Conservation (phyloP, 495 filamentous ascomycete genomes). For the Podospora sp. region DNA sequence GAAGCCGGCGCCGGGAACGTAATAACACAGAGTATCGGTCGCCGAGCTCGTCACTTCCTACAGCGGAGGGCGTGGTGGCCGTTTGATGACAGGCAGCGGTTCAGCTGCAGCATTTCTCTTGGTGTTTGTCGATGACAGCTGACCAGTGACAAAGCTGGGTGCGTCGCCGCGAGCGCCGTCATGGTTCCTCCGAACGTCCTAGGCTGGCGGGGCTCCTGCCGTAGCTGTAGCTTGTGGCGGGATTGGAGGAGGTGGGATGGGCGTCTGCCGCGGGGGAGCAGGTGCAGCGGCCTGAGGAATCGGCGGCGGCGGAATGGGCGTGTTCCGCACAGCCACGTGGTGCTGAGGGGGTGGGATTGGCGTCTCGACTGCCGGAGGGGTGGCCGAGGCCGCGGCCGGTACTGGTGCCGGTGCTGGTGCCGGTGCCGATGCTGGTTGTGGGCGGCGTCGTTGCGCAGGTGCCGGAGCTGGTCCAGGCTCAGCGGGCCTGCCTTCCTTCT, state of each 20-base stretch:
- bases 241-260: conserved; percentile 34
- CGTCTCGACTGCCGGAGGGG: neutral
- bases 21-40: neutral
- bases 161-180: too few relatives aligned
- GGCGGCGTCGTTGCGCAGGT: neutral
- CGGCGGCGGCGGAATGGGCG: conserved; percentile 35
- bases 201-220: neutral
- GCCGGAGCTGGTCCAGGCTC: conserved; percentile 20
- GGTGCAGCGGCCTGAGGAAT: conserved; percentile 25
- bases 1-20: neutral
- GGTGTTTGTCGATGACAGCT: too few relatives aligned
- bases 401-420: conserved; percentile 11
- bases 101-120: too few relatives aligned
- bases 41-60: neutral
- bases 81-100: neutral
- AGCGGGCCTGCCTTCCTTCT: conserved; percentile 36
- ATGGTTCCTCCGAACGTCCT: neutral
- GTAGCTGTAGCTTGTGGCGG: neutral
- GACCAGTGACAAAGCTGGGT: too few relatives aligned
- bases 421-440: conserved; percentile 1
- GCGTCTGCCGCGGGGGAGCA: conserved; percentile 32
- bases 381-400: neutral
- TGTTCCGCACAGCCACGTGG: conserved; percentile 26
- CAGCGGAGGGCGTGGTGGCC: neutral
- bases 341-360: conserved; percentile 20